phyloP scores from a whole-genome alignment of 176 grass and related monocot species.

The Cocos nucifera region DNA sequence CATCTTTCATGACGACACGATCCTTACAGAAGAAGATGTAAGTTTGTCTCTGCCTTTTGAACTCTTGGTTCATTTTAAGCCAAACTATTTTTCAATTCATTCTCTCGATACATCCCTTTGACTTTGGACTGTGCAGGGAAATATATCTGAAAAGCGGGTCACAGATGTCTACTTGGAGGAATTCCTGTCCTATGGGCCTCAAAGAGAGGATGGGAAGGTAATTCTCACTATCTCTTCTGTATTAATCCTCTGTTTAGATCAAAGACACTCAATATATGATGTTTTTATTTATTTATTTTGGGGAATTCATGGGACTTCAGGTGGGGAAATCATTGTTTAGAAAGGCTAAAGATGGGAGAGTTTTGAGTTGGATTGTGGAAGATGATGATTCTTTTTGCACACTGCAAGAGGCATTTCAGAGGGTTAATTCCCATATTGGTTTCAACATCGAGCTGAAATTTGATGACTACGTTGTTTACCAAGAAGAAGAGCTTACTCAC shows the following conservation, averaged over 20 bases:
- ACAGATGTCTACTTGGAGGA: slow-evolving; percentile 61
- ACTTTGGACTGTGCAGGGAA: slow-evolving; percentile 29
- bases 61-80: no score
- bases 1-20: slow-evolving; percentile 87
- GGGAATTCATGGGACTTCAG: not conserved
- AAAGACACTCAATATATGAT: no score
- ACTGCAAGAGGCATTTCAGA: slow-evolving; percentile 69
- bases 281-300: no score
- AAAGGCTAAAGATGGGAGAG: slow-evolving; percentile 58
- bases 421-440: slow-evolving; percentile 47
- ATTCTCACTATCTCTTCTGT: no score
- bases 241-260: no score
- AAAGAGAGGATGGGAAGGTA: slow-evolving; percentile 36
- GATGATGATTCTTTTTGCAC: slow-evolving; percentile 63
- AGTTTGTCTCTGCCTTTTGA: slow-evolving; percentile 13
- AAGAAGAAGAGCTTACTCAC: slow-evolving; percentile 51
- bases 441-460: slow-evolving; percentile 94
- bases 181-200: slow-evolving; percentile 69
- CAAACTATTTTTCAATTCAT: no score
- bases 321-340: slow-evolving; percentile 57
- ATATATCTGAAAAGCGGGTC: slow-evolving; percentile 38
- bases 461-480: slow-evolving; percentile 60
- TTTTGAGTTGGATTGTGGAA: slow-evolving; percentile 66
- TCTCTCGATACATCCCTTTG: not conserved
- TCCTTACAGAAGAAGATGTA: slow-evolving; percentile 50